Evolutionary conservation across 192 early-diverging fungal species (phyloP).

Genomic region (Coemansia sp.): DNA sequence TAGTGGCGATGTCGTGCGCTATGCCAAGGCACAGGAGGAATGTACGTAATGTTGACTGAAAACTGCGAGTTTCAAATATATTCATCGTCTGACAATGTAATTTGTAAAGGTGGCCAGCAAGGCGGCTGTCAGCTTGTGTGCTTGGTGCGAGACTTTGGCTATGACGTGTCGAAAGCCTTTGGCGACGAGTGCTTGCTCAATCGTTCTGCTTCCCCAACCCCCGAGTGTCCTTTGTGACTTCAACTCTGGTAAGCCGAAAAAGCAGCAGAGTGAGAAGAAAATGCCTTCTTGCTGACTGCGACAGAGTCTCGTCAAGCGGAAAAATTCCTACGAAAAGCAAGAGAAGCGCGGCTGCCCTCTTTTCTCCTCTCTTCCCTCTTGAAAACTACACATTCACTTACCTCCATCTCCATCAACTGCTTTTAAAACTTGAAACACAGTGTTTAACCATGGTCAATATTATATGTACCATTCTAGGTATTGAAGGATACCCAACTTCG

Average conservation of each 20-base stretch:
- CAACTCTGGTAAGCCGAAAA: neutral
- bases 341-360: neutral
- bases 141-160: neutral
- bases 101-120: neutral
- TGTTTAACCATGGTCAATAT: too few species aligned
- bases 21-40: neutral
- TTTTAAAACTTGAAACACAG: too few species aligned
- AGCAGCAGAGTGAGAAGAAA: neutral
- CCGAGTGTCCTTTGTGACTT: neutral
- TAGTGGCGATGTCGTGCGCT: conserved; percentile 24
- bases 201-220: too few species aligned
- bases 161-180: neutral
- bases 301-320: neutral
- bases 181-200: neutral
- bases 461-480: too few species aligned
- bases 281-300: neutral
- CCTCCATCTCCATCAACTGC: neutral
- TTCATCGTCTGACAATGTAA: neutral
- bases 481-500: too few species aligned
- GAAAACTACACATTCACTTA: neutral
- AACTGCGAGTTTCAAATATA: neutral
- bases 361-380: neutral
- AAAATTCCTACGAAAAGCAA: neutral
- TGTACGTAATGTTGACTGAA: neutral
- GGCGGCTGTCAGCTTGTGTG: neutral